Percentiles rank a stretch among this genome's conserved stretches.
These are phyloP conservation scores for Neonothopanus nambi DNA, from an alignment of 1,284 basidiomycete species.

Conservation along the genomic window DNA sequence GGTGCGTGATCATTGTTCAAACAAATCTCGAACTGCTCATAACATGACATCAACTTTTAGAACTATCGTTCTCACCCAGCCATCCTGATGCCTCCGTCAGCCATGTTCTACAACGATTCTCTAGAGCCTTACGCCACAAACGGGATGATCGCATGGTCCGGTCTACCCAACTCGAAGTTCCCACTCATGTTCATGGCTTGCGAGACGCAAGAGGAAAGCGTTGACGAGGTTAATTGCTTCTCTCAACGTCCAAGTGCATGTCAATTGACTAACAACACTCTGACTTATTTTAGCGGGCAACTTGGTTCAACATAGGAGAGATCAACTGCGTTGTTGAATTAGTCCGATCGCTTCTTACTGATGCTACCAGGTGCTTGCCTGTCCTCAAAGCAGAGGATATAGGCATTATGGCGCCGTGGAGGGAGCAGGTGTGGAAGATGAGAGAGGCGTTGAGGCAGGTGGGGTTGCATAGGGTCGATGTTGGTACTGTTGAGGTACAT, in stretches of 20 bases:
- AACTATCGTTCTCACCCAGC: constrained; percentile 49
- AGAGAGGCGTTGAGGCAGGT: constrained; percentile 42
- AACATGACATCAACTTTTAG: constrained; percentile 19
- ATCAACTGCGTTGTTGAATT: constrained; percentile 37
- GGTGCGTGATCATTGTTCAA: constrained; percentile 27
- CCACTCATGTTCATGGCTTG: constrained; percentile 45
- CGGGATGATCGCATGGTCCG: constrained; percentile 40
- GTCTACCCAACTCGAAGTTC: constrained; percentile 34
- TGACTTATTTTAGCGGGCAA: constrained; percentile 32
- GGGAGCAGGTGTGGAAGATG: constrained; percentile 49
- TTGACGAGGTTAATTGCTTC: constrained; percentile 36
- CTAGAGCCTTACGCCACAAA: constrained; percentile 42
- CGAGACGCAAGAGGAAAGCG: constrained; percentile 37
- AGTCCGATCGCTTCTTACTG: constrained; percentile 36
- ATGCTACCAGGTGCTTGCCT: constrained; percentile 35
- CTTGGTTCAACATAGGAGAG: constrained; percentile 48
- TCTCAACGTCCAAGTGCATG: not conserved
- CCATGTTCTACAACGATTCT: constrained; percentile 46
- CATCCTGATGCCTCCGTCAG: constrained; percentile 51
- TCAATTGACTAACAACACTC: not conserved
- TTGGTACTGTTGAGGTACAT: constrained; percentile 49
- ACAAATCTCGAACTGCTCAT: not conserved
- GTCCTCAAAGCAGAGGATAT: constrained; percentile 38
- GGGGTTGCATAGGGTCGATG: constrained; percentile 40
- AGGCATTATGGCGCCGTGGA: constrained; percentile 48